Conservation (phyloP, 306 rosid genomes). For the Castanea mollissima region DNA sequence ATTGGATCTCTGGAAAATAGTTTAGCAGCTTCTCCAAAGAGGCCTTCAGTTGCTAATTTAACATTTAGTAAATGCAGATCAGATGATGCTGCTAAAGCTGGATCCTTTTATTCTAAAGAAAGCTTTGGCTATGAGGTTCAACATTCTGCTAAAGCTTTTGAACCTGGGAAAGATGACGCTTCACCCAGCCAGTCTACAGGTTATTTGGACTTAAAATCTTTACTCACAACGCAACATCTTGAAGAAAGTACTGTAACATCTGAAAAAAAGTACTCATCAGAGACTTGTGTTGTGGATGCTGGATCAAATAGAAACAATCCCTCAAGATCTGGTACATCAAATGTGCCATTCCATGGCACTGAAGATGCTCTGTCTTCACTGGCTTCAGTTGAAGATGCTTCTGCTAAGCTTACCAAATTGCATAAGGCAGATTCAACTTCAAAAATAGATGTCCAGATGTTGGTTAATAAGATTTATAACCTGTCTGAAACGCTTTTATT, state of each 20-base stretch:
- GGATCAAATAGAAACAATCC: constrained; percentile 24
- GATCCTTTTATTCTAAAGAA: constrained; percentile 30
- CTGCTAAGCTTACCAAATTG: constrained; percentile 31
- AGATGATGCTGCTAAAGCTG: constrained; percentile 34
- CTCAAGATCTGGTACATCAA: constrained; percentile 20
- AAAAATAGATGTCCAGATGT: constrained; percentile 50
- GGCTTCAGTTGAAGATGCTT: constrained; percentile 33
- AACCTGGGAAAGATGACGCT: constrained; percentile 25
- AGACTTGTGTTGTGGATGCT: constrained; percentile 27
- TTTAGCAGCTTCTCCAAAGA: constrained; percentile 33
- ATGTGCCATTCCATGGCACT: constrained; percentile 16
- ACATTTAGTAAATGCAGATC: constrained; percentile 35
- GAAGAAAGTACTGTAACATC: constrained; percentile 28
- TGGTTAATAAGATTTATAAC: constrained; percentile 55
- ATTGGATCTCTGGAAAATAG: constrained; percentile 37
- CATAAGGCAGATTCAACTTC: constrained; percentile 33
- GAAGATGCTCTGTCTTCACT: constrained; percentile 23
- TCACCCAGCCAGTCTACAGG: constrained; percentile 32
- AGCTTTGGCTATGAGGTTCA: constrained; percentile 34
- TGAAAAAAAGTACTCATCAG: constrained; percentile 26
- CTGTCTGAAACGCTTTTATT: constrained; percentile 63
- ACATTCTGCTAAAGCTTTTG: constrained; percentile 21
- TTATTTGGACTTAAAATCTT: constrained; percentile 33
- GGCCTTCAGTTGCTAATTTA: constrained; percentile 30
- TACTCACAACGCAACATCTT: constrained; percentile 29